Conservation (phyloP, 1,284 basidiomycete genomes). For the Pseudozyma sp. region DNA sequence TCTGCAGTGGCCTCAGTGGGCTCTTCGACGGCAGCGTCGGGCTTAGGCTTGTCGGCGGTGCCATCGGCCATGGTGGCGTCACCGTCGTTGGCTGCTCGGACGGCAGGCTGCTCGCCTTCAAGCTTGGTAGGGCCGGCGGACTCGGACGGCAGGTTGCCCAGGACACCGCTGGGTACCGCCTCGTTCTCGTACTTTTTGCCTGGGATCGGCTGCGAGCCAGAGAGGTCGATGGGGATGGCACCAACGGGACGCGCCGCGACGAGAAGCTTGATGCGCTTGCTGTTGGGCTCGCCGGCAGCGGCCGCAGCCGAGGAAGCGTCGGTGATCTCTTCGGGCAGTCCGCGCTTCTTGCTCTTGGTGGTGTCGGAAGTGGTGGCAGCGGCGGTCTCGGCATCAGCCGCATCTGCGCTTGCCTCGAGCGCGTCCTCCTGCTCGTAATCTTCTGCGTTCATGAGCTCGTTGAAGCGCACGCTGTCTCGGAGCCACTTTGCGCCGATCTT, state of each 20-base stretch:
- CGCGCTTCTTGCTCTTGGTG: conserved; percentile 58
- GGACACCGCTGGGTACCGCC: conserved; percentile 56
- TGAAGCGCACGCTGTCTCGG: conserved; percentile 61
- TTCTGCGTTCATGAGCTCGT: conserved; percentile 69
- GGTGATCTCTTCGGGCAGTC: conserved; percentile 63
- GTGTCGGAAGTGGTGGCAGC: conserved; percentile 16
- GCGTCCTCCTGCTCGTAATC: conserved; percentile 66
- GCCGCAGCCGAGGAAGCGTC: conserved; percentile 47
- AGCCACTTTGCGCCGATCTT: conserved; percentile 63
- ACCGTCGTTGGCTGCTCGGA: conserved; percentile 49
- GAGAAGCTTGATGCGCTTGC: conserved; percentile 66
- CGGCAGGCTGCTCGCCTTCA: conserved; percentile 39
- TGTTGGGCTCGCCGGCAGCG: conserved; percentile 32
- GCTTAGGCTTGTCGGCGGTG: conserved; percentile 40
- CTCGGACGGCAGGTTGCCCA: conserved; percentile 64
- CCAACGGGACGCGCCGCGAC: conserved; percentile 62
- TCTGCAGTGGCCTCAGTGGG: conserved; percentile 81
- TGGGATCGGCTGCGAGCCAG: conserved; percentile 62
- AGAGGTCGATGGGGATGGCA: conserved; percentile 63
- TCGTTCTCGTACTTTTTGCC: conserved; percentile 68
- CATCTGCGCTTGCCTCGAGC: conserved; percentile 28
- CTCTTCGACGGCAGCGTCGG: conserved; percentile 74
- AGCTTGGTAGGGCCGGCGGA: conserved; percentile 28
- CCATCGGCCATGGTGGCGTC: conserved; percentile 61
- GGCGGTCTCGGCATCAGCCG: conserved; percentile 31